Evolutionary conservation across 2,329 filamentous ascomycete species (phyloP).

Genomic region (Ophiostoma tasmaniense): DNA sequence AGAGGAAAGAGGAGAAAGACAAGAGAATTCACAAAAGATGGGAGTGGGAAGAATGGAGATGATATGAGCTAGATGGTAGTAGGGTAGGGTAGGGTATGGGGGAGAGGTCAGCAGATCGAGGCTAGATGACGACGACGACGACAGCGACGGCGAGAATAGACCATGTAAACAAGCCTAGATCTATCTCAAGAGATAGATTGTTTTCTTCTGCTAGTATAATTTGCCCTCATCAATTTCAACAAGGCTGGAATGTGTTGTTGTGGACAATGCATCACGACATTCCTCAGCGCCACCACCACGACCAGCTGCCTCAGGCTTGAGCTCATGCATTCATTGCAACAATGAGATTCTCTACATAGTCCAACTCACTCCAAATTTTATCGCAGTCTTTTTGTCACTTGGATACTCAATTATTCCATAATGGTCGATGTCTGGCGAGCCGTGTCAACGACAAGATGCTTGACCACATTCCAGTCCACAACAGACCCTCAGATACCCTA

Average conservation of each 20-base stretch:
- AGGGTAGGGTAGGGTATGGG: neutral
- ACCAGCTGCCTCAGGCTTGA: neutral
- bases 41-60: neutral
- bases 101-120: neutral
- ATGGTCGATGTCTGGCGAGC: neutral
- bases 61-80: neutral
- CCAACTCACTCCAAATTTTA: neutral
- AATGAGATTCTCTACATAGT: neutral
- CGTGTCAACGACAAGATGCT: neutral
- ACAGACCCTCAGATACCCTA: neutral
- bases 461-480: neutral
- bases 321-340: neutral
- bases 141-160: neutral
- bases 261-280: conserved; percentile 20
- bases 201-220: neutral
- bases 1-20: neutral
- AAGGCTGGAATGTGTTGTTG: conserved; percentile 25
- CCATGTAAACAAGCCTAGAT: neutral
- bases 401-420: neutral
- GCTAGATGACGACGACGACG: neutral
- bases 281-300: conserved; percentile 3
- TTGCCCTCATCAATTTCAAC: neutral
- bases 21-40: neutral
- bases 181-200: neutral
- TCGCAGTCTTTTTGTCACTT: neutral